Percentiles rank a stretch among this genome's conserved stretches.
Conservation (phyloP, 2,329 filamentous ascomycete genomes). For the Didymella arachidicola region DNA sequence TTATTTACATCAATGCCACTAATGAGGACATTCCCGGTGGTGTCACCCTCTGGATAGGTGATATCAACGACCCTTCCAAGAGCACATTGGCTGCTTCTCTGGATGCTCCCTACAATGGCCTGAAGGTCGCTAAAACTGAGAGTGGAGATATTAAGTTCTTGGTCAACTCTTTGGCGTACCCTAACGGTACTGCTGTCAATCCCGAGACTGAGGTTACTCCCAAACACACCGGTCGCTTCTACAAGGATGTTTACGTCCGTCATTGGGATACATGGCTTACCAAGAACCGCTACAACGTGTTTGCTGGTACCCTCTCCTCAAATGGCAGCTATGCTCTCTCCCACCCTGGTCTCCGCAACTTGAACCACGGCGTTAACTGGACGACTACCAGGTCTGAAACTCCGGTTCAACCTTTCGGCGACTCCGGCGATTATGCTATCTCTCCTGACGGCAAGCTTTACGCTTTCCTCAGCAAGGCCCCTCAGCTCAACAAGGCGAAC, state of each 20-base stretch:
- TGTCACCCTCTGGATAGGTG: slow-evolving; percentile 48
- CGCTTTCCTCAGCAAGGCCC: slow-evolving; percentile 76
- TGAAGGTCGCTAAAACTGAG: slow-evolving; percentile 57
- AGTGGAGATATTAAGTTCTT: slow-evolving; percentile 56
- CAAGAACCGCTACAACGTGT: slow-evolving; percentile 74
- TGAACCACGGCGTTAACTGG: slow-evolving; percentile 69
- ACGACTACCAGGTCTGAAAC: slow-evolving; percentile 65
- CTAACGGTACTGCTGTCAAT: slow-evolving; percentile 75
- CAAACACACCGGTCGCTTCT: slow-evolving; percentile 71
- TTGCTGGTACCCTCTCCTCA: slow-evolving; percentile 68
- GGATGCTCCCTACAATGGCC: slow-evolving; percentile 58
- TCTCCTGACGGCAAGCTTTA: slow-evolving; percentile 67
- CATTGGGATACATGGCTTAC: slow-evolving; percentile 82
- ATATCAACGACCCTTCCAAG: slow-evolving; percentile 37
- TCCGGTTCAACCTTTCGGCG: slow-evolving; percentile 81
- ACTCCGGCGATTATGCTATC: slow-evolving; percentile 78
- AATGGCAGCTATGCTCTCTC: slow-evolving; percentile 40
- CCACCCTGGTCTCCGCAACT: slow-evolving; percentile 53
- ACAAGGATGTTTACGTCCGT: slow-evolving; percentile 76
- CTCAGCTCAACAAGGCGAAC: slow-evolving; percentile 72
- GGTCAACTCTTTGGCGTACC: slow-evolving; percentile 67
- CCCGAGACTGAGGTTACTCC: slow-evolving; percentile 66
- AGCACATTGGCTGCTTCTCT: slow-evolving; percentile 50
- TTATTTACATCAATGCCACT: slow-evolving; percentile 71
- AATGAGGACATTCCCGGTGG: slow-evolving; percentile 61